Percentiles rank a stretch among this genome's conserved stretches.
These are phyloP conservation scores for Dendrobium officinale DNA, from an alignment of 106 monocot species.

Conservation along the genomic window DNA sequence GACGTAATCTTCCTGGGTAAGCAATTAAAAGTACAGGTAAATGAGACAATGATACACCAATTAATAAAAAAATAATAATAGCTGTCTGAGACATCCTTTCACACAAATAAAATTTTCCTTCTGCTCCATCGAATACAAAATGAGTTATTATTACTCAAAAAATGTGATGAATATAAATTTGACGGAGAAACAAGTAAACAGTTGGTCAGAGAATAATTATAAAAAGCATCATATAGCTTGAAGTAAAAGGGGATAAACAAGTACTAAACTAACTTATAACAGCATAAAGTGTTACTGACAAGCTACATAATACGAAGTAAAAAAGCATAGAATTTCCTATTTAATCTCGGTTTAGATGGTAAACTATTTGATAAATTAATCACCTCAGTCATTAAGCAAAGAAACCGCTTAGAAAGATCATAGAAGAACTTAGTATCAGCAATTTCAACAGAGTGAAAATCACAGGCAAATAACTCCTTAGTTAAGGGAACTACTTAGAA, in stretches of 20 bases:
- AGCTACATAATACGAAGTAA: background rate
- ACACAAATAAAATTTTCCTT: background rate
- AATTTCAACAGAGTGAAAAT: background rate
- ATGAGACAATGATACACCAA: no score
- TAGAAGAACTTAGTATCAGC: background rate
- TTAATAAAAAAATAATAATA: background rate
- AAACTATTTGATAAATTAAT: background rate
- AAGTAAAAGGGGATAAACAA: background rate
- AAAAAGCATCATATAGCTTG: background rate
- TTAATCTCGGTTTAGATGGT: background rate
- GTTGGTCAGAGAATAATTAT: background rate
- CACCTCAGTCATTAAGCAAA: background rate
- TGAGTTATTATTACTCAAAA: background rate
- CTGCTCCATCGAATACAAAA: background rate
- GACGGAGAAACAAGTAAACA: background rate
- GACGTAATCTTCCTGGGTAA: background rate
- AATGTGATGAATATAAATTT: background rate
- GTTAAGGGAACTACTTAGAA: background rate
- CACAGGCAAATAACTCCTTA: background rate
- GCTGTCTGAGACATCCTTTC: background rate
- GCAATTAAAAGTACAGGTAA: background rate
- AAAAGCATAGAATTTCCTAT: background rate
- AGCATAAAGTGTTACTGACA: background rate
- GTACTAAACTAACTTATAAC: background rate
- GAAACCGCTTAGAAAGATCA: constrained; percentile 2